These are phyloP conservation scores for Eremomyces bilateralis DNA, from an alignment of 495 filamentous ascomycete species.

Conservation along the genomic window DNA sequence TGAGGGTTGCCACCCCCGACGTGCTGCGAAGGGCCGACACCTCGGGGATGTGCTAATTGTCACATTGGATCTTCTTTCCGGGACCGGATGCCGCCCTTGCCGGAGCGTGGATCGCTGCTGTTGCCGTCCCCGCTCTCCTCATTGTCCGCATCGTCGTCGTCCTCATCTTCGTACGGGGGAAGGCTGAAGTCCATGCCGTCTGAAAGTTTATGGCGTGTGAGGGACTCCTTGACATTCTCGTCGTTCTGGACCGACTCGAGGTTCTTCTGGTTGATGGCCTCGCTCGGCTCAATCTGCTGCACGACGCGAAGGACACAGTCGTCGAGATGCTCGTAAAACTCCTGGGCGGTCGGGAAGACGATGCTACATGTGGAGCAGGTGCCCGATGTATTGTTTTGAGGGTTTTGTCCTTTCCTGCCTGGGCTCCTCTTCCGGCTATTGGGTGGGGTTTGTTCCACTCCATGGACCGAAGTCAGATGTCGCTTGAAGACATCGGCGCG, in stretches of 20 bases:
- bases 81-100: constrained; percentile 26
- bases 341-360: constrained; percentile 84
- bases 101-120: constrained; percentile 23
- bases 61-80: constrained; percentile 26
- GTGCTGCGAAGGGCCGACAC: constrained; percentile 27
- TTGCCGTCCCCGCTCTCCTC: constrained; percentile 32
- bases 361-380: constrained; percentile 90
- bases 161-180: constrained; percentile 30
- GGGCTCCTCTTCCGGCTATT: constrained; percentile 81
- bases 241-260: constrained; percentile 69
- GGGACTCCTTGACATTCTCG: constrained; percentile 57
- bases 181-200: constrained; percentile 31
- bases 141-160: constrained; percentile 31
- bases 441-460: constrained; percentile 85
- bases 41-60: constrained; percentile 35
- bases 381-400: constrained; percentile 31
- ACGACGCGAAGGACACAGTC: constrained; percentile 96
- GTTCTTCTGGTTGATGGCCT: constrained; percentile 79
- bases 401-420: constrained; percentile 31
- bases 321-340: constrained; percentile 98
- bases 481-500: constrained; percentile 97
- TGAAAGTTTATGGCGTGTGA: constrained; percentile 56
- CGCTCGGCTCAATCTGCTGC: constrained; percentile 88
- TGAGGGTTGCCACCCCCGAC: constrained; percentile 29
- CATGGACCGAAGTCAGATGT: constrained; percentile 81